Percentiles rank a stretch among this genome's conserved stretches.
Evolutionary conservation across 306 rosid species (phyloP).

Genomic region (Dryas drummondii): DNA sequence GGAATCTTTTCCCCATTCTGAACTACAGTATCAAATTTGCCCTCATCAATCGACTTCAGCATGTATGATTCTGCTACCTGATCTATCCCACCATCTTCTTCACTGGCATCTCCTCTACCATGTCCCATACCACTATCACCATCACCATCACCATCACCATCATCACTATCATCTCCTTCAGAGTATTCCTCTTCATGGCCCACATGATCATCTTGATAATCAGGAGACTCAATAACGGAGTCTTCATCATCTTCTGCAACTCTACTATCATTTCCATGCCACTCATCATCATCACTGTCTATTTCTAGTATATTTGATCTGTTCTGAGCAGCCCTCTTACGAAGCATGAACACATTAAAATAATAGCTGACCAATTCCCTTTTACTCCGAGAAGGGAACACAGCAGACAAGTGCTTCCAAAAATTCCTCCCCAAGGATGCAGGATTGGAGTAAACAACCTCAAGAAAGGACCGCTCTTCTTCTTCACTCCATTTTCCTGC

Average conservation of each 20-base stretch:
- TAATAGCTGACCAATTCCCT: slow-evolving; percentile 51
- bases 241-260: slow-evolving; percentile 47
- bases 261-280: slow-evolving; percentile 28
- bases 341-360: slow-evolving; percentile 58
- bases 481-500: slow-evolving; percentile 51
- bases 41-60: slow-evolving; percentile 22
- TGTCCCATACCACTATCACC: slow-evolving; percentile 18
- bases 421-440: slow-evolving; percentile 49
- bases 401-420: slow-evolving; percentile 45
- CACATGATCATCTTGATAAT: slow-evolving; percentile 26
- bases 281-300: slow-evolving; percentile 70
- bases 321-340: slow-evolving; percentile 50
- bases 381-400: slow-evolving; percentile 41
- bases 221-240: slow-evolving; percentile 52
- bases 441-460: slow-evolving; percentile 49
- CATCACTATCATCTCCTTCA: slow-evolving; percentile 41
- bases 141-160: slow-evolving; percentile 12
- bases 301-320: slow-evolving; percentile 38
- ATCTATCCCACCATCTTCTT: slow-evolving; percentile 23
- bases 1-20: slow-evolving; percentile 30
- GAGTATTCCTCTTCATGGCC: slow-evolving; percentile 31
- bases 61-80: slow-evolving; percentile 3
- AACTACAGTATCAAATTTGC: slow-evolving; percentile 11
- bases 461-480: slow-evolving; percentile 48
- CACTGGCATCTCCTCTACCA: slow-evolving; percentile 15